These are phyloP conservation scores for Metschnikowia amazonensis DNA, from an alignment of 805 yeast species.

Conservation along the genomic window DNA sequence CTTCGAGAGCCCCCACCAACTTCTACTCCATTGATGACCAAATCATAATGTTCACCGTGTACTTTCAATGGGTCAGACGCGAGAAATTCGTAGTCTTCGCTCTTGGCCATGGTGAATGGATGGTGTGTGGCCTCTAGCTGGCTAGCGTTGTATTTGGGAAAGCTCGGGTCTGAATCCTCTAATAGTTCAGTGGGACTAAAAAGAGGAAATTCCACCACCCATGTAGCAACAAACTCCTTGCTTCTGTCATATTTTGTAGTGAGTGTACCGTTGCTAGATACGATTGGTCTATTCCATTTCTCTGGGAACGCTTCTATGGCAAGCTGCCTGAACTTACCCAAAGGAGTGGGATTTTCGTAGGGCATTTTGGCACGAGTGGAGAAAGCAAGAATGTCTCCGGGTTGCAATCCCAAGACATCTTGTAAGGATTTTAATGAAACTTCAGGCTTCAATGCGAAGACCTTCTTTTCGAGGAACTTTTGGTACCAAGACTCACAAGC, in stretches of 20 bases:
- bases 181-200: slow-evolving; percentile 67
- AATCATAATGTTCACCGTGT: slow-evolving; percentile 88
- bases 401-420: slow-evolving; percentile 37
- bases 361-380: slow-evolving; percentile 67
- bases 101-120: slow-evolving; percentile 91
- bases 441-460: slow-evolving; percentile 14
- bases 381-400: slow-evolving; percentile 75
- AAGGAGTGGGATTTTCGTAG: slow-evolving; percentile 93
- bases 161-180: slow-evolving; percentile 27
- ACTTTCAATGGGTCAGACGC: slow-evolving; percentile 55
- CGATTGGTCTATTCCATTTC: slow-evolving; percentile 44
- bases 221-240: slow-evolving; percentile 56
- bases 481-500: slow-evolving; percentile 45
- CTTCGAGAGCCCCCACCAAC: slow-evolving; percentile 97
- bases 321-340: slow-evolving; percentile 80
- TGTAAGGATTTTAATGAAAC: slow-evolving; percentile 20
- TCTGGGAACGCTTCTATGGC: slow-evolving; percentile 55
- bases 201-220: slow-evolving; percentile 93
- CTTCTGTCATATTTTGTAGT: slow-evolving; percentile 16
- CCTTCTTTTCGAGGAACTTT: slow-evolving; percentile 29
- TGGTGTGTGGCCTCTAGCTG: slow-evolving; percentile 79
- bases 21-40: slow-evolving; percentile 92
- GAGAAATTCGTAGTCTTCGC: slow-evolving; percentile 61
- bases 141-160: slow-evolving; percentile 56
- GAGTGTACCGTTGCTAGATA: slow-evolving; percentile 13